Evolutionary conservation across 169 alveolate species (phyloP), one percentile per base, ranked within the genome.

Genomic region (Eimeria mitis): DNA sequence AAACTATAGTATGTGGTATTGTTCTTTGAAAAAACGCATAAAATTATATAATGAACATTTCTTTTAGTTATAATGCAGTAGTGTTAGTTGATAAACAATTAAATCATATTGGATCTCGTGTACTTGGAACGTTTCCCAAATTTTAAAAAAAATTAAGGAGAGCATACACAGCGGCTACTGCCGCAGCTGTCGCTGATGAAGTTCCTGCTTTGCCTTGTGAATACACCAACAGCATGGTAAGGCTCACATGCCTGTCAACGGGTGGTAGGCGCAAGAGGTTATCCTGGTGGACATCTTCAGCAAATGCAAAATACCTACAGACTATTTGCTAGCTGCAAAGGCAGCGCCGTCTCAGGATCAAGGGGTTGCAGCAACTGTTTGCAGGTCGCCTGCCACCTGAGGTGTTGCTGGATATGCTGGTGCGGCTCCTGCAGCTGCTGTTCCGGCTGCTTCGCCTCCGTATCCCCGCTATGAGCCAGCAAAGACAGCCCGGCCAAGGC

Each of bases 401-500:
- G 52, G n/a, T 37, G 21, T 65, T 85, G 78, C 21, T 85, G 92
- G 40, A 1, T 56, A 19, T 85, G 81, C 68, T 40, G 92, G 21
- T 34, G 81, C 92, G 4, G 59, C 23, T 40, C 42, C 78, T 14
- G 90, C 90, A 5, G 71, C 25, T 54, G 90, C 76, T 56, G 90
- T 28, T 83, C 59, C 56, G 25, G 37, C 14, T 56, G 42, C 56
- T 5, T 47, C 83, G 81, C 40, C 34, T 49, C 59, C 13, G 40
- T 40, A 0, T 56, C 47, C 47, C 85, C 85, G 75, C 94, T 49
- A 25, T 87, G 68, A 19, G 84, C 89, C 25, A 95, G 91, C 84
- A 95, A 49, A 44, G 97, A 59, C 54, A 95, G 94, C 31, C 97
- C 97, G 14, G 98, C 96, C 73, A 97, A 94, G 61, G 97, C 97